Evolutionary conservation across 305 asterid species (phyloP), one percentile per base, ranked within the genome.

Genomic region (Fraxinus latifolia): DNA sequence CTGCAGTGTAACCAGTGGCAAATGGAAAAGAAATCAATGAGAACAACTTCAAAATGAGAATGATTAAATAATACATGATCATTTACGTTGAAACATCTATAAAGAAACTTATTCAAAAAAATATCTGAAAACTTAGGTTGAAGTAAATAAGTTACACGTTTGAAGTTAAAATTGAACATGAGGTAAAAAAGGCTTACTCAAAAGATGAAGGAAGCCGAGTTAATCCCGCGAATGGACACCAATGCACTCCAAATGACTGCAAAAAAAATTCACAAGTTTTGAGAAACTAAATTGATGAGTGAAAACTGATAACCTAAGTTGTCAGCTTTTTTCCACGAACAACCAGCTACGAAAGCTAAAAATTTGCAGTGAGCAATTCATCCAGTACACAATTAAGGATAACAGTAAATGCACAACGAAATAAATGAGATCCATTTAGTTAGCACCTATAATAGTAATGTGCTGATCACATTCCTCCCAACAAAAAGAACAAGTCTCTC

Each of bases 221-320:
- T 81, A 91, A 60, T 65, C 94, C 92, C 78, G 87, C 85, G 87
- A 90, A 87, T 19, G 96, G 96, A 83, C 96, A 92, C 97, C 97
- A 93, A 74, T 93, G 96, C 77, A 91, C 90, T 84, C 96, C 94
- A 90, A 92, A 83, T 60, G 96, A 88, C 97, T 93, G 96, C 89
- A 87, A 82, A 81, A 75, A 80, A 73, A 68, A 85, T 82, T 84
- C 81, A 83, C 44, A 71, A 72, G 79, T 42, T 44, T 39, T 82
- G 29, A 72, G 7, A 84, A 88, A 55, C 62, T 83, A 36, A 32
- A 60, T 74, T 53, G 33, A 15, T 27, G 15, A 19, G 44, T 39
- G 50, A 47, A 55, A 76, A 55, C 42, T 76, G 23, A 55, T 72
- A 5, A 14, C 5, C 42, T 25, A 32, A 39, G 55, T 47, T 74